phyloP scores from a whole-genome alignment of 345 rosid genomes.

The Hevea brasiliensis region DNA sequence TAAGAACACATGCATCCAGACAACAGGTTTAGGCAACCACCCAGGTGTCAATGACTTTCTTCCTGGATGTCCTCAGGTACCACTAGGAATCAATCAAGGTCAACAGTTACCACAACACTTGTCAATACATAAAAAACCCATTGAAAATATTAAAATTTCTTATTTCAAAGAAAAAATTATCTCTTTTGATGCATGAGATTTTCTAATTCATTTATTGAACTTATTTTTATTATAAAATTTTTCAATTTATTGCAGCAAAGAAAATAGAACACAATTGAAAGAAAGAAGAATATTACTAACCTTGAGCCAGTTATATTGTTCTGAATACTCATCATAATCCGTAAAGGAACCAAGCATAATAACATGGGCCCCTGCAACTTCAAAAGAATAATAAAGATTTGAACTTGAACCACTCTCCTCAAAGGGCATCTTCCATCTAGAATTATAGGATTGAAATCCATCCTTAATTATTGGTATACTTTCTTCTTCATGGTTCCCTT shows the following conservation, averaged over 20 bases:
- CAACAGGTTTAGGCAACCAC: background rate
- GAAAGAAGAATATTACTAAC: slow-evolving; percentile 29
- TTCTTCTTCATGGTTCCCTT: slow-evolving; percentile 94
- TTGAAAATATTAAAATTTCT: no score
- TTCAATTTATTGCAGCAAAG: no score
- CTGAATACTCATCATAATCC: slow-evolving; percentile 61
- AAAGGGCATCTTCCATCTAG: slow-evolving; percentile 95
- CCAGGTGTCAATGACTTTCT: background rate
- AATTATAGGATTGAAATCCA: slow-evolving; percentile 72
- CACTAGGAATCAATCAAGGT: background rate
- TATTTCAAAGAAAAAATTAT: background rate
- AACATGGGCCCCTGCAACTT: slow-evolving; percentile 78
- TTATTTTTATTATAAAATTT: background rate
- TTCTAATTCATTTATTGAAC: background rate
- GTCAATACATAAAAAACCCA: background rate
- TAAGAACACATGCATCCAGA: background rate
- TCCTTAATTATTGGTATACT: slow-evolving; percentile 59
- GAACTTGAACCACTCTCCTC: slow-evolving; percentile 86
- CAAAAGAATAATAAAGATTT: slow-evolving; percentile 92
- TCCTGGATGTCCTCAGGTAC: background rate
- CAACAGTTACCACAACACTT: background rate
- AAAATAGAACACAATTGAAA: background rate
- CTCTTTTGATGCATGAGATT: background rate
- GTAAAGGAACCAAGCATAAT: slow-evolving; percentile 89
- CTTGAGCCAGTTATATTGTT: slow-evolving; percentile 84